These are phyloP conservation scores for Triticum timopheevii DNA, from an alignment of 176 grass and related monocot genomes.

Conservation along the genomic window DNA sequence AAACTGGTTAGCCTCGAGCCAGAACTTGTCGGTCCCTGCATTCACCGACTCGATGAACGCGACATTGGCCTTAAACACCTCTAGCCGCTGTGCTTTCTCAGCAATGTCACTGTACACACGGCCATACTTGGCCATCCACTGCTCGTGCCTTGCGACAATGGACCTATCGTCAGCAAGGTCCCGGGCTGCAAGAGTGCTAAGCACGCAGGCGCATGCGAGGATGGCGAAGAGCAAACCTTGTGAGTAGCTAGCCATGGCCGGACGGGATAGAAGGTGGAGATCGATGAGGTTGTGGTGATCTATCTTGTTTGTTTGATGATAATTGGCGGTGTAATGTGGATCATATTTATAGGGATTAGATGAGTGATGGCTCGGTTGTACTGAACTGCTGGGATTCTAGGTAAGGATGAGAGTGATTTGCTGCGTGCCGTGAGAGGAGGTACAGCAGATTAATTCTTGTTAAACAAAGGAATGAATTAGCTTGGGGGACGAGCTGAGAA, in stretches of 20 bases:
- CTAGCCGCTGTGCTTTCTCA: slow-evolving; percentile 16
- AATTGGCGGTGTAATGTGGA: too few species aligned
- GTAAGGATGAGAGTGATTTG: neutral
- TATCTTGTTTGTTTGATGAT: neutral
- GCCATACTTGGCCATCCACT: slow-evolving; percentile 15
- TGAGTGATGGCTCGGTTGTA: too few species aligned
- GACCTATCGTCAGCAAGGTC: neutral
- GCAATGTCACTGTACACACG: neutral
- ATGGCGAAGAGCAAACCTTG: neutral
- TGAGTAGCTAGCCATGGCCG: neutral
- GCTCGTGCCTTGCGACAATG: slow-evolving; percentile 34
- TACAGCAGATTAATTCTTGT: neutral
- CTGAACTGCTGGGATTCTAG: neutral
- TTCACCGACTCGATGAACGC: slow-evolving; percentile 35
- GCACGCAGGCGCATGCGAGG: neutral
- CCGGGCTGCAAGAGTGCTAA: neutral
- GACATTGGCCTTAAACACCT: slow-evolving; percentile 26
- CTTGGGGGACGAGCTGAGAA: neutral
- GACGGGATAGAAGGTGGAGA: neutral
- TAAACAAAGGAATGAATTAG: neutral
- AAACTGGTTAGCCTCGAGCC: slow-evolving; percentile 32
- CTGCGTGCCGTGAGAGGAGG: slow-evolving; percentile 9
- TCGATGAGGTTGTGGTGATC: neutral
- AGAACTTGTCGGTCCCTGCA: slow-evolving; percentile 1
- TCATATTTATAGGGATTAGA: neutral